A percentile compares a stretch with the other conserved stretches of the same genome.
These are phyloP conservation scores for Trifolium dubium DNA, from an alignment of 306 rosid species.

Conservation along the genomic window DNA sequence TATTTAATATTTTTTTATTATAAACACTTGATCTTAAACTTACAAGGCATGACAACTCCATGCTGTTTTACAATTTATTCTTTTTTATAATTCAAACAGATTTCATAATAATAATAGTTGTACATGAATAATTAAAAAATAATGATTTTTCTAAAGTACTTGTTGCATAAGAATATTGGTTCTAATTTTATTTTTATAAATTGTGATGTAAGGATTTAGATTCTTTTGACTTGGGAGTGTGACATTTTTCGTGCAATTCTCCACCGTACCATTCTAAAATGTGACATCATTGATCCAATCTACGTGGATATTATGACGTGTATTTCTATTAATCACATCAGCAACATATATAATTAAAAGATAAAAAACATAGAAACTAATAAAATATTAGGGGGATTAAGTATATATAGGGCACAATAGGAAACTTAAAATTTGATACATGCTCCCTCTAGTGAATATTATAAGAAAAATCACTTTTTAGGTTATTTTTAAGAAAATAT, in stretches of 20 bases:
- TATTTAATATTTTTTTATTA: neutral
- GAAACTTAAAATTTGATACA: slow-evolving; percentile 10
- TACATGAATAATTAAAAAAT: neutral
- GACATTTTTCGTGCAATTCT: too few species aligned
- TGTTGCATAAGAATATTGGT: neutral
- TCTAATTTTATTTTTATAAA: neutral
- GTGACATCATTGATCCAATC: neutral
- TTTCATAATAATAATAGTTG: neutral
- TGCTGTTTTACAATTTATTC: neutral
- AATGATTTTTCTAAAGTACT: neutral
- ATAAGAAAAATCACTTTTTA: too few species aligned
- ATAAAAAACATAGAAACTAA: too few species aligned
- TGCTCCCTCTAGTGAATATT: too few species aligned
- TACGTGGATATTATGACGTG: neutral
- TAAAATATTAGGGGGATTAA: neutral
- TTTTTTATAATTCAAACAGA: slow-evolving; percentile 8
- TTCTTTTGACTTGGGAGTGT: too few species aligned
- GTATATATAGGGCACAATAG: too few species aligned
- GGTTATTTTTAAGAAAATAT: neutral
- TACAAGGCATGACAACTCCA: slow-evolving; percentile 38
- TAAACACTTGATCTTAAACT: neutral
- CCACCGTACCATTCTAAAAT: too few species aligned
- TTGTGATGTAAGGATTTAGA: neutral
- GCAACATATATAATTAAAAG: neutral
- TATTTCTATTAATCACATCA: neutral